Base-by-base conservation (phyloP, 495 filamentous ascomycete species). In the Daldinia decipiens region DNA sequence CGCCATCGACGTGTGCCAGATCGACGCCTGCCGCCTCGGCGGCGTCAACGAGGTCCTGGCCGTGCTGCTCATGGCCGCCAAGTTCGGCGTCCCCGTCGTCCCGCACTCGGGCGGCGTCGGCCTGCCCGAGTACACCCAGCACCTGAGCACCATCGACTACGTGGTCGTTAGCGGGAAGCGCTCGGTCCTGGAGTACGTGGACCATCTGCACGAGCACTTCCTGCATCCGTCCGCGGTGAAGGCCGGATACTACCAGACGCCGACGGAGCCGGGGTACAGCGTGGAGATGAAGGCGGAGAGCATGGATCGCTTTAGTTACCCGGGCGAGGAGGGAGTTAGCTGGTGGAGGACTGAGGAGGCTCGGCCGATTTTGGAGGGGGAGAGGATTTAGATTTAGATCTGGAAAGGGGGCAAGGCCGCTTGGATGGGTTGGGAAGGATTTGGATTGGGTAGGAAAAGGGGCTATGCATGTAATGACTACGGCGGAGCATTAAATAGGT, bases 191-290 rank as follows among this genome's bases (percentile, higher is more conserved):
- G 94, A 98, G 82, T 97, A 93, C 81, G 92, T 98, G 9, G 94
- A 97, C 71, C 92, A 96, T 77, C 79, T 98, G 76, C 94, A 98
- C 75, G 94, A 97, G 84, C 94, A 97, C 79, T 98, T 97, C 75
- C 81, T 92, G 75, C 84, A 97, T 76, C 94, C 94, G 5, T 83
- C 87, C 6, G 87, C 88, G 26, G 92, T 97, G 43, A 88, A 89
- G 77, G 89, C 94, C 74, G 94, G 94, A 2, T 96, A 92, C 78
- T 95, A 95, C 80, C 90, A 89, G 65, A 97, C 94, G 1, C 94
- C 94, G 0, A 89, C 79, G 72, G 88, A 92, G 75, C 86, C 93
- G 0, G 94, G 94, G 0, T 97, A 97, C 79, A 93, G 90, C 74
- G 93, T 95, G 0, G 92, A 97, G 87, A 97, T 97, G 94, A 93